Conservation (phyloP, 345 rosid species). For the Syzygium aromaticum region DNA sequence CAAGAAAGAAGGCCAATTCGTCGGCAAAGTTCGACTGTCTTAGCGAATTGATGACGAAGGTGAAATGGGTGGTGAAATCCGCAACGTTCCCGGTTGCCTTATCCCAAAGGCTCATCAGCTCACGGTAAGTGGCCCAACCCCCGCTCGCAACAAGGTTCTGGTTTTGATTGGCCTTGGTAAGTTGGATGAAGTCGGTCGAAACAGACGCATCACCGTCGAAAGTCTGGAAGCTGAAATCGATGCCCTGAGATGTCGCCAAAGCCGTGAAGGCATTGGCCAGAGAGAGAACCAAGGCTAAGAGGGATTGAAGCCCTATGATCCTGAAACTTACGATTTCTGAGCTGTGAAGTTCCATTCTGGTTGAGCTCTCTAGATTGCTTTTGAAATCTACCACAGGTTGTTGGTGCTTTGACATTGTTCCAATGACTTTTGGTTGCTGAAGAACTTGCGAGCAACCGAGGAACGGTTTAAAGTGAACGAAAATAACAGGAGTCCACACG, state of each 20-base stretch:
- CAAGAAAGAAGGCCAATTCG: conserved; percentile 13
- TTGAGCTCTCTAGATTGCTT: background rate
- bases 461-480: no score
- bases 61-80: conserved; percentile 8
- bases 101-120: conserved; percentile 3
- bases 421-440: no score
- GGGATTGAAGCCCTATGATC: background rate
- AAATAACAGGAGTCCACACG: no score
- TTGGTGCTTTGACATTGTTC: background rate
- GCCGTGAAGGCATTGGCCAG: background rate
- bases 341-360: background rate
- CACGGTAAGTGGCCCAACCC: background rate
- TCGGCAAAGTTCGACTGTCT: background rate
- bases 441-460: no score
- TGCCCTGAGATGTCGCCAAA: background rate
- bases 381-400: no score
- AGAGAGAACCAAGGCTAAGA: background rate
- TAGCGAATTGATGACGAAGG: conserved; percentile 5
- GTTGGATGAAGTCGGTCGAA: accelerated
- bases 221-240: background rate
- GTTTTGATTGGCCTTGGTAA: accelerated
- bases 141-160: no score
- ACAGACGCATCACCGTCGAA: background rate
- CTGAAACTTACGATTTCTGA: background rate
- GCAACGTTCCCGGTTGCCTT: background rate